A percentile compares a stretch with the other conserved stretches of the same genome.
Conservation (phyloP, 805 yeast genomes). For the Yarrowia sp. region DNA sequence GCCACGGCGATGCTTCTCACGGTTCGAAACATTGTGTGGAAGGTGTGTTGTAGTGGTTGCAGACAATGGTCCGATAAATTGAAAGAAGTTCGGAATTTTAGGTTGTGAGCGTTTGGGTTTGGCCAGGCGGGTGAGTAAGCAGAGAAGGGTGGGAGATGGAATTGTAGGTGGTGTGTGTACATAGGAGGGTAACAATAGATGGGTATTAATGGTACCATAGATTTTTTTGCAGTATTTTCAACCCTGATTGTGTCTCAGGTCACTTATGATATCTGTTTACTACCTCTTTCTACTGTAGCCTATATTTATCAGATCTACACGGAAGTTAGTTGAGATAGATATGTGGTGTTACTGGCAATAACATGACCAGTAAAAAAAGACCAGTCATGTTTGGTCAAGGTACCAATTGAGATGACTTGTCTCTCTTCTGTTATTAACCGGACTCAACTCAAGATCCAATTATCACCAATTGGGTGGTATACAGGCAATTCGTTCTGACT, state of each 20-base stretch:
- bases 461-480: background rate
- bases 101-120: background rate
- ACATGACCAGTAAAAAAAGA: no score
- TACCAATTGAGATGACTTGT: no score
- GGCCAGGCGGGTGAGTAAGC: background rate
- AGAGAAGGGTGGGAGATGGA: background rate
- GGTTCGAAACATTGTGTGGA: background rate
- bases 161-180: no score
- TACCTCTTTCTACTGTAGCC: background rate
- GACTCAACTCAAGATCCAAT: no score
- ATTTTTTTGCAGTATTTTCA: no score
- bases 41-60: background rate
- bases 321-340: background rate
- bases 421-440: no score
- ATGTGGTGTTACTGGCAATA: no score
- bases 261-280: no score
- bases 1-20: background rate
- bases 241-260: no score
- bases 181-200: no score
- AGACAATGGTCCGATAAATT: slow-evolving; percentile 2
- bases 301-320: background rate
- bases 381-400: no score
- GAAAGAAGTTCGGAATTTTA: background rate
- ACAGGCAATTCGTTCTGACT: background rate
- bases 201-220: no score